Evolutionary conservation across 345 rosid species (phyloP).

Genomic region (Sisymbrium altissimum): DNA sequence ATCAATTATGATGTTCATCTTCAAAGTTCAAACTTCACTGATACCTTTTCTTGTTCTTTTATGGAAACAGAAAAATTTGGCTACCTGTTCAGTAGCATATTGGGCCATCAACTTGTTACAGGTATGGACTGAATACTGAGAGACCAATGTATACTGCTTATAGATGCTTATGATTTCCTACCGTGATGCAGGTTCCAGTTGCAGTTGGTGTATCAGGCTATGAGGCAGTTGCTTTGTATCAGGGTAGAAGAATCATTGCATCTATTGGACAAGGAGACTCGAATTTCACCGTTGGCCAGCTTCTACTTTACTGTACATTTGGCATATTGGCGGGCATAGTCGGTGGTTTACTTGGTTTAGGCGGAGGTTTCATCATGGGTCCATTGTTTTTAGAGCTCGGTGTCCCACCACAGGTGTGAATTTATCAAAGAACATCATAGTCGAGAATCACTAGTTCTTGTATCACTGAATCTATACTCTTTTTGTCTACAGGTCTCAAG

Average conservation of each 20-base stretch:
- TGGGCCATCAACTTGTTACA: constrained; percentile 65
- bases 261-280: constrained; percentile 56
- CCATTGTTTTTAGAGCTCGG: constrained; percentile 76
- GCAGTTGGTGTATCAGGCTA: constrained; percentile 59
- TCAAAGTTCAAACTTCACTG: constrained; percentile 8
- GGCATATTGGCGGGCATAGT: constrained; percentile 75
- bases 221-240: constrained; percentile 66
- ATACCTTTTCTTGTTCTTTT: neutral
- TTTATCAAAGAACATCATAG: neutral
- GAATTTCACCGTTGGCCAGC: constrained; percentile 41
- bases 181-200: constrained; percentile 53
- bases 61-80: constrained; percentile 47
- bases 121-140: constrained; percentile 33
- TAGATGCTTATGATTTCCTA: neutral
- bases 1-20: neutral
- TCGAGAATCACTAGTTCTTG: neutral
- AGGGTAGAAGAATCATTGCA: constrained; percentile 55
- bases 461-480: neutral
- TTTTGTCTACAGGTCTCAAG: constrained; percentile 55
- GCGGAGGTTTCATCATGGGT: constrained; percentile 84
- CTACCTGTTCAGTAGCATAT: constrained; percentile 57
- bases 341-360: constrained; percentile 77
- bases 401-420: constrained; percentile 66
- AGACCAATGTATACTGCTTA: neutral
- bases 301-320: constrained; percentile 48